phyloP scores from a whole-genome alignment of 345 rosid species.

The Rhizophora apiculata region DNA sequence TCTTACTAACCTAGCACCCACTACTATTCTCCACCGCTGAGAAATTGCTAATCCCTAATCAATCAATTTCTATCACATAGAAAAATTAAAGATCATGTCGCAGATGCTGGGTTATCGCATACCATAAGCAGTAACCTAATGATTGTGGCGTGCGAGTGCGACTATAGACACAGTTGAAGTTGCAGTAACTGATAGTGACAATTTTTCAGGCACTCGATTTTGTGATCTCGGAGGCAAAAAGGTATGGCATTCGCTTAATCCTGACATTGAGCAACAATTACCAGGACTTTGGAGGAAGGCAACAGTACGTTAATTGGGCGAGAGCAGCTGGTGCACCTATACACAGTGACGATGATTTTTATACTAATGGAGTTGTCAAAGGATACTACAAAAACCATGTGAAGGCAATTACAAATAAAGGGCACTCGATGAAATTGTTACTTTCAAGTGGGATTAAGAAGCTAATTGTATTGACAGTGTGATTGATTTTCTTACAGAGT shows the following conservation, averaged over 20 bases:
- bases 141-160: no score
- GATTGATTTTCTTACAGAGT: slow-evolving; percentile 15
- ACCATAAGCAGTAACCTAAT: no score
- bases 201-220: slow-evolving; percentile 42
- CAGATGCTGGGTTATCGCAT: no score
- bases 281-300: slow-evolving; percentile 40
- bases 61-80: no score
- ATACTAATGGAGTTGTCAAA: slow-evolving; percentile 34
- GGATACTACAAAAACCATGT: slow-evolving; percentile 39
- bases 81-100: no score
- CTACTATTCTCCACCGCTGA: no score
- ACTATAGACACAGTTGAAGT: background rate
- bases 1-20: no score
- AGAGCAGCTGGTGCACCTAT: slow-evolving; percentile 29
- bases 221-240: slow-evolving; percentile 45
- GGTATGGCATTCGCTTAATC: slow-evolving; percentile 31
- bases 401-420: slow-evolving; percentile 19
- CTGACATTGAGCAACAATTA: slow-evolving; percentile 40
- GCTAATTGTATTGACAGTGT: no score
- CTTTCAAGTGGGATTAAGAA: no score
- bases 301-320: slow-evolving; percentile 44
- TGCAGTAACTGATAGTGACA: background rate
- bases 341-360: slow-evolving; percentile 39
- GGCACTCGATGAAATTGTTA: no score
- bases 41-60: no score